Conservation (phyloP, 2,329 filamentous ascomycete genomes). For the Claviceps digitariae region DNA sequence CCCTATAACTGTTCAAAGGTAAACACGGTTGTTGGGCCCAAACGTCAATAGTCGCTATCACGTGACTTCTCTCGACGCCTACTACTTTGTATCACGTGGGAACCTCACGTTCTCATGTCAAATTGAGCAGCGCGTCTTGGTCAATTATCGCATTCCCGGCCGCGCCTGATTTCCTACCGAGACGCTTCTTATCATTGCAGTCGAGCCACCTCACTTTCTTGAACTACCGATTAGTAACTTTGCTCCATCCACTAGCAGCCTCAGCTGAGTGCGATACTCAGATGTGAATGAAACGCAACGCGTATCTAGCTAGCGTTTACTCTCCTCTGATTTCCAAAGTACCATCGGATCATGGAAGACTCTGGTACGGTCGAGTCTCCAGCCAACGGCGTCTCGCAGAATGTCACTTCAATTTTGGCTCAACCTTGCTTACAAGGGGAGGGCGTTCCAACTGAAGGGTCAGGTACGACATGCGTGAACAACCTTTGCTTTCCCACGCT, state of each 20-base stretch:
- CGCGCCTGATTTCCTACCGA: constrained; percentile 27
- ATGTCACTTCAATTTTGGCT: constrained; percentile 41
- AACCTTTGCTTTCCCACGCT: not conserved
- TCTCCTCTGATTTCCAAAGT: not conserved
- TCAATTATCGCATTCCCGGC: constrained; percentile 4
- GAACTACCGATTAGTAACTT: too few species aligned
- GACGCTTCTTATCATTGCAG: constrained; percentile 18
- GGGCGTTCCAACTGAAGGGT: constrained; percentile 22
- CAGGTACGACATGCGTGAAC: constrained; percentile 27
- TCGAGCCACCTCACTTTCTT: not conserved
- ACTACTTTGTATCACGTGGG: not conserved
- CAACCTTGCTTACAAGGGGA: constrained; percentile 40
- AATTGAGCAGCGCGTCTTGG: too few species aligned
- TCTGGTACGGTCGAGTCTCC: constrained; percentile 44
- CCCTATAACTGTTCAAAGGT: too few species aligned
- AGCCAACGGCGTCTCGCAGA: constrained; percentile 40
- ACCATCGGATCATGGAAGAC: constrained; percentile 40
- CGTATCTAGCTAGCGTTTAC: constrained; percentile 1
- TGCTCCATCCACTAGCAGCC: not conserved
- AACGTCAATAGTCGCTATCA: not conserved
- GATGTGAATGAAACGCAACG: constrained; percentile 6
- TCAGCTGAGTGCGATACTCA: not conserved
- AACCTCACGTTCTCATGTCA: not conserved
- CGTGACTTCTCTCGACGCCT: not conserved
- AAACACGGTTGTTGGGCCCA: not conserved